These are phyloP conservation scores for Xylariaceae sp. DNA, from an alignment of 2,329 filamentous ascomycete species.

Conservation along the genomic window DNA sequence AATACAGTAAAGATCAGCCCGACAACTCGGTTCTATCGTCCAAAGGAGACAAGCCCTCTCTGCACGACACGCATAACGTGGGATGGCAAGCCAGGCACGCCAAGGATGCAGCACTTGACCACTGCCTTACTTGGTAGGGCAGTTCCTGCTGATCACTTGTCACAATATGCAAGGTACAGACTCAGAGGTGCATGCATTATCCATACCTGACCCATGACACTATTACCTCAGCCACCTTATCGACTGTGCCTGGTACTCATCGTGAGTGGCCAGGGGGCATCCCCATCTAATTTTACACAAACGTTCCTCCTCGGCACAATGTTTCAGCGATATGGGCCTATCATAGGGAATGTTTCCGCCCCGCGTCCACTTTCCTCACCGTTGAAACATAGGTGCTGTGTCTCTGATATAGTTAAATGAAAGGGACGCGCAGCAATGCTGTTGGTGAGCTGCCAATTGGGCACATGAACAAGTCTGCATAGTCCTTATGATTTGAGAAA, in stretches of 20 bases:
- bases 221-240: constrained; percentile 5
- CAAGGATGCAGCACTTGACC: too few species aligned
- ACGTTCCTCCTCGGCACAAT: constrained; percentile 7
- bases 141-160: constrained; percentile 14
- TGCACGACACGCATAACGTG: constrained; percentile 16
- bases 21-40: constrained; percentile 10
- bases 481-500: constrained; percentile 19
- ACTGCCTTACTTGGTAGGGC: too few species aligned
- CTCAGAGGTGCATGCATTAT: constrained; percentile 4
- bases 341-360: constrained; percentile 9
- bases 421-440: constrained; percentile 20
- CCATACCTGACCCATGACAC: not conserved
- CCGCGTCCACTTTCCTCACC: constrained; percentile 2
- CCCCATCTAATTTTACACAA: constrained; percentile 19
- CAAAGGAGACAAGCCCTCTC: constrained; percentile 1
- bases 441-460: constrained; percentile 25
- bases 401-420: constrained; percentile 23
- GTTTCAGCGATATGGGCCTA: constrained; percentile 1
- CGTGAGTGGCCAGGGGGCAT: constrained; percentile 11
- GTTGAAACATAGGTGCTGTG: constrained; percentile 18
- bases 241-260: constrained; percentile 20
- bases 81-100: too few species aligned
- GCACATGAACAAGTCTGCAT: constrained; percentile 2
- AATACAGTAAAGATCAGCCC: constrained; percentile 17
- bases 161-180: constrained; percentile 24